Evolutionary conservation across 169 alveolate genomes (phyloP).

Genomic region (Cryptosporidium sp.): DNA sequence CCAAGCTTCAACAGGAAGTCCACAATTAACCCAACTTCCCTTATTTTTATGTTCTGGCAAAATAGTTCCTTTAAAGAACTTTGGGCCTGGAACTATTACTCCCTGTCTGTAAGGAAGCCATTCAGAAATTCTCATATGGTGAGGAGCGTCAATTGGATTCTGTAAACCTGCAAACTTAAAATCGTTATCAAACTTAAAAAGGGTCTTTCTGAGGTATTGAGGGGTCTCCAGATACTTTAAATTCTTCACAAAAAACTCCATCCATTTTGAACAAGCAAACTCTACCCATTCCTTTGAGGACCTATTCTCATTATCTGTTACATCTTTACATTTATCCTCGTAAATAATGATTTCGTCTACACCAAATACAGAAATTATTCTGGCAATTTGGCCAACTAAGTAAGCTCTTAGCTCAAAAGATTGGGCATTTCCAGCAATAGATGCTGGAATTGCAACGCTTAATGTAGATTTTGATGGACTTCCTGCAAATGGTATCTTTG

Average conservation of each 20-base stretch:
- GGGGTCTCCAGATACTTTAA: conserved; percentile 98
- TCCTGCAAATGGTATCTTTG: conserved; percentile 81
- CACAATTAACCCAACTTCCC: conserved; percentile 80
- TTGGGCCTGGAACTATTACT: conserved; percentile 86
- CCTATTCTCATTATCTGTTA: conserved; percentile 30
- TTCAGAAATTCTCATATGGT: conserved; percentile 95
- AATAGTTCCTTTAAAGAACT: conserved; percentile 30
- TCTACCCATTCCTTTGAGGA: conserved; percentile 41
- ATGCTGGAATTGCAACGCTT: conserved; percentile 88
- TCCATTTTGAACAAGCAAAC: conserved; percentile 78
- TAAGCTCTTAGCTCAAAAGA: conserved; percentile 89
- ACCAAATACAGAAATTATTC: conserved; percentile 90
- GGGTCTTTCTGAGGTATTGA: conserved; percentile 94
- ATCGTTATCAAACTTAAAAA: conserved; percentile 87
- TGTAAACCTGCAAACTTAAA: conserved; percentile 95
- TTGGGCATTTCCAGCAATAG: conserved; percentile 87
- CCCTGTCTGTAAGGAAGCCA: conserved; percentile 93
- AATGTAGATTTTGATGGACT: conserved; percentile 82
- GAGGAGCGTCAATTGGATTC: conserved; percentile 99
- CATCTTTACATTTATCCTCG: conserved; percentile 85
- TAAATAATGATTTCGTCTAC: conserved; percentile 94
- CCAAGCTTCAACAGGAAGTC: conserved; percentile 82
- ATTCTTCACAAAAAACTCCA: conserved; percentile 92
- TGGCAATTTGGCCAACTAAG: conserved; percentile 92
- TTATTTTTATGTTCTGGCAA: conserved; percentile 28